Percentiles rank a stretch among this genome's conserved stretches.
Evolutionary conservation across 1,284 basidiomycete genomes (phyloP).

Genomic region (Cutaneotrichosporon cavernicola): DNA sequence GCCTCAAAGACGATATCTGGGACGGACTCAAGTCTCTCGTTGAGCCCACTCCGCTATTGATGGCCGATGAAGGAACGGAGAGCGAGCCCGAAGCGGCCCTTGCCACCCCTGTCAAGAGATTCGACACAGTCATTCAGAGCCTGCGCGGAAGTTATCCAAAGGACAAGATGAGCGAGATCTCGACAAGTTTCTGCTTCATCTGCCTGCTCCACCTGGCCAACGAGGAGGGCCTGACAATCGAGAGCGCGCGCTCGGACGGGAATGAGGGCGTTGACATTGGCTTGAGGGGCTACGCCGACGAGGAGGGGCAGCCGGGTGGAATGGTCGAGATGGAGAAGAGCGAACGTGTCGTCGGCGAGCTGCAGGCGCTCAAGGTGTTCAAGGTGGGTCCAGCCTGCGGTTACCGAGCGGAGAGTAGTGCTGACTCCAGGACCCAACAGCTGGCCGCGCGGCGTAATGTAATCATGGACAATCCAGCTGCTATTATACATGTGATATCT

Average conservation of each 20-base stretch:
- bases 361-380: constrained; percentile 51
- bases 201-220: constrained; percentile 93
- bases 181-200: constrained; percentile 99
- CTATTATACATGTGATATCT: constrained; percentile 9
- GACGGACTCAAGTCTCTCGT: constrained; percentile 69
- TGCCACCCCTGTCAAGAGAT: constrained; percentile 66
- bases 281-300: constrained; percentile 39
- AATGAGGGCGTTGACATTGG: constrained; percentile 53
- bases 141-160: constrained; percentile 78
- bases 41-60: not conserved
- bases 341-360: constrained; percentile 49
- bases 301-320: constrained; percentile 18
- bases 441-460: constrained; percentile 44
- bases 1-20: constrained; percentile 98
- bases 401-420: constrained; percentile 3
- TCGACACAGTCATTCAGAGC: constrained; percentile 78
- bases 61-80: not conserved
- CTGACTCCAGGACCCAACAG: constrained; percentile 38
- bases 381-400: constrained; percentile 37
- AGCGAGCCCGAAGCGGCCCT: constrained; percentile 35
- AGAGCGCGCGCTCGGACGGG: constrained; percentile 56
- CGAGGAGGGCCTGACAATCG: constrained; percentile 84
- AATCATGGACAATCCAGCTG: constrained; percentile 4
- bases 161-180: constrained; percentile 96
- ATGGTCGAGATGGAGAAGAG: constrained; percentile 34